Percentiles rank a stretch among this genome's conserved stretches.
Conservation (phyloP, 1,139 yeast genomes). For the Geotrichum fermentans region DNA sequence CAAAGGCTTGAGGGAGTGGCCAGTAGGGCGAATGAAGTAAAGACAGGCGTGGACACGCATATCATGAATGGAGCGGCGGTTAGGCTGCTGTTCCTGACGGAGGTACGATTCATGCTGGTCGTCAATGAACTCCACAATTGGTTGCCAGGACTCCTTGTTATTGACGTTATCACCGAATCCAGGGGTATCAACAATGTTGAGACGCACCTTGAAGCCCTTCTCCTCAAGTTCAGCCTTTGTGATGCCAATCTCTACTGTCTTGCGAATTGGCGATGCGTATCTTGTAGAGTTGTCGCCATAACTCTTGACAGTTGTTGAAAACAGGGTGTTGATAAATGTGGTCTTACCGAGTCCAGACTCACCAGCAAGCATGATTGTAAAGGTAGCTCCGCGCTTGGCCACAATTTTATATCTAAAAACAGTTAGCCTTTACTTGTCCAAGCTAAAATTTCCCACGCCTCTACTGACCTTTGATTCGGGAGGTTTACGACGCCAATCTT, state of each 20-base stretch:
- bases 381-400: constrained; percentile 81
- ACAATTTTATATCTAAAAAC: constrained; percentile 71
- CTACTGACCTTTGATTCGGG: constrained; percentile 83
- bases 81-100: constrained; percentile 96
- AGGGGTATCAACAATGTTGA: constrained; percentile 92
- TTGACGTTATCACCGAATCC: constrained; percentile 97
- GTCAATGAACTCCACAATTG: constrained; percentile 87
- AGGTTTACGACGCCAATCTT: constrained; percentile 76
- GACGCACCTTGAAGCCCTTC: constrained; percentile 76
- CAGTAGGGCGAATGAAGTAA: constrained; percentile 93
- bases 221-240: constrained; percentile 91
- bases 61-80: constrained; percentile 55
- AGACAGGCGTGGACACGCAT: constrained; percentile 93
- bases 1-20: constrained; percentile 88
- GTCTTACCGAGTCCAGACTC: constrained; percentile 89
- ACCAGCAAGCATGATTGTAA: constrained; percentile 93
- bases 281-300: constrained; percentile 63
- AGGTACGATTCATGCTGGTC: constrained; percentile 93
- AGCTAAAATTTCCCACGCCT: too few species aligned
- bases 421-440: too few species aligned
- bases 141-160: constrained; percentile 89
- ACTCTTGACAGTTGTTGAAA: constrained; percentile 53
- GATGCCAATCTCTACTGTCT: constrained; percentile 88
- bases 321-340: constrained; percentile 87
- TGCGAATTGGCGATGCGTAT: constrained; percentile 67